Conservation (phyloP, 768 basidiomycete genomes). For the Auricularia auricula-judae region DNA sequence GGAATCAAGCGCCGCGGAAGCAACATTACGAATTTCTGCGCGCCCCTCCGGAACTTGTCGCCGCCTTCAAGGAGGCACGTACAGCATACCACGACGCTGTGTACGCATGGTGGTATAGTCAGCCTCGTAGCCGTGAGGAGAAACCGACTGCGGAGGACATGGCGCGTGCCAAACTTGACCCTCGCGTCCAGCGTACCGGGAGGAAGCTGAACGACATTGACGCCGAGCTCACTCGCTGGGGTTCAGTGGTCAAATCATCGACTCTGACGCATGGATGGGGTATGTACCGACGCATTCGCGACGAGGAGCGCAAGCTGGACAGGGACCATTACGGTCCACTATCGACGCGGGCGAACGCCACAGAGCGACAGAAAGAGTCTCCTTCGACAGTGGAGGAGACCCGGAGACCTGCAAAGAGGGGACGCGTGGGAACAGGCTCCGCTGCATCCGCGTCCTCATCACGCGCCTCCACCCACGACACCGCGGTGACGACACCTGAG, state of each 20-base stretch:
- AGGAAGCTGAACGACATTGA: background rate
- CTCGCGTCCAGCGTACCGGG: background rate
- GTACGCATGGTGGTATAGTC: background rate
- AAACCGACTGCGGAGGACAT: background rate
- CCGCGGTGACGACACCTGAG: background rate
- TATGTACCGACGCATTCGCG: background rate
- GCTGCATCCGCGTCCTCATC: background rate
- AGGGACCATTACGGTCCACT: background rate
- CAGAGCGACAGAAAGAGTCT: background rate
- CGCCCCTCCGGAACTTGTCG: background rate
- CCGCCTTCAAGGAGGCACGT: background rate
- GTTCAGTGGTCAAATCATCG: background rate
- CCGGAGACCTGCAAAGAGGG: background rate
- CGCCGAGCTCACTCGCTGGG: background rate
- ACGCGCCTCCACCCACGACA: background rate
- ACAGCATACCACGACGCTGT: background rate
- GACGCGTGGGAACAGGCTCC: background rate
- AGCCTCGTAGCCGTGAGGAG: background rate
- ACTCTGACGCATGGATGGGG: background rate
- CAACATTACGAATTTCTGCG: background rate
- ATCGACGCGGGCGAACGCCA: background rate
- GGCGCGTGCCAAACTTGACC: background rate
- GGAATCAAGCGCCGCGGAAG: background rate
- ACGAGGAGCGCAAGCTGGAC: background rate
- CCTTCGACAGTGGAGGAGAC: background rate